phyloP scores from a whole-genome alignment of 345 rosid genomes.

The Linum usitatissimum region DNA sequence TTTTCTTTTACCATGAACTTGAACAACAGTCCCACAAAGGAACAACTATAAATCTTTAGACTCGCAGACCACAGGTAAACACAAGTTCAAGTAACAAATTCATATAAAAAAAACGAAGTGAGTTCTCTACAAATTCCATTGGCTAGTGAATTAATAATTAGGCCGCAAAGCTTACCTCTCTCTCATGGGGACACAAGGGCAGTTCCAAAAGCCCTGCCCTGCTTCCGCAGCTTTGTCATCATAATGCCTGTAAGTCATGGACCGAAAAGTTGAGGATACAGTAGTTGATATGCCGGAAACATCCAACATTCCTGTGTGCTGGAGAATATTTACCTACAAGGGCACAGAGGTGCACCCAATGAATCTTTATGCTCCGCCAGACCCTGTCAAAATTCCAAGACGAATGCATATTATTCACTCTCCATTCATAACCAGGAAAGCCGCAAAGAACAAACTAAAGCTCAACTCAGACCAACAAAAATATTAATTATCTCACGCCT shows the following conservation, averaged over 20 bases:
- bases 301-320: constrained; percentile 2
- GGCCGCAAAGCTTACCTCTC: constrained; percentile 47
- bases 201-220: constrained; percentile 94
- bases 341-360: constrained; percentile 88
- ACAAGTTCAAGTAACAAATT: neutral
- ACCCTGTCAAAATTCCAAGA: constrained; percentile 39
- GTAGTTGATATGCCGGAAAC: neutral
- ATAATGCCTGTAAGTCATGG: constrained; percentile 53
- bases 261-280: constrained; percentile 3
- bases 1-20: neutral
- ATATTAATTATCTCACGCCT: neutral
- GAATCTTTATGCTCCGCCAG: constrained; percentile 89
- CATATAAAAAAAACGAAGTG: neutral
- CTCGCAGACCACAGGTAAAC: neutral
- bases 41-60: neutral
- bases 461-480: neutral
- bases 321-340: constrained; percentile 48
- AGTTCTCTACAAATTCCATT: neutral
- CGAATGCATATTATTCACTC: neutral
- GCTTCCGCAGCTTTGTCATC: constrained; percentile 92
- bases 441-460: too few relatives aligned
- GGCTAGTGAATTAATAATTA: neutral
- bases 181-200: constrained; percentile 99
- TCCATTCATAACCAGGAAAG: neutral
- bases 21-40: neutral